A percentile compares a stretch with the other conserved stretches of the same genome.
phyloP scores from a whole-genome alignment of 1,284 basidiomycete species.

The Microbotryum intermedium region DNA sequence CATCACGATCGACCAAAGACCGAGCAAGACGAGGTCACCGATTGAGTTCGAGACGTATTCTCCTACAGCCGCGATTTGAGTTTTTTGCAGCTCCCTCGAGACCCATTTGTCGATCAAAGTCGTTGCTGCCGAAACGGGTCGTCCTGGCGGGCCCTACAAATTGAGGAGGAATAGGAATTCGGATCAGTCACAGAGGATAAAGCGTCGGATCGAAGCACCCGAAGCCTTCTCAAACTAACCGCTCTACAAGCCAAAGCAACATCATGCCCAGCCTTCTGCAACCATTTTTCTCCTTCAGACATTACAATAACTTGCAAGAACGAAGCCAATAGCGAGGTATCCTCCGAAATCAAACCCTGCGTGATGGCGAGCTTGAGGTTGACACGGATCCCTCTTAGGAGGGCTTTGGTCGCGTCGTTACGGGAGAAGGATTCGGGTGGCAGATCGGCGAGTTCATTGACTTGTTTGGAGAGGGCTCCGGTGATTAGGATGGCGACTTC shows the following conservation, averaged over 20 bases:
- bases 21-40: constrained; percentile 30
- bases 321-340: constrained; percentile 29
- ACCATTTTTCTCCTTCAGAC: constrained; percentile 30
- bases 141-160: constrained; percentile 9
- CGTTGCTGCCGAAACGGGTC: constrained; percentile 25
- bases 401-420: constrained; percentile 6
- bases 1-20: constrained; percentile 26
- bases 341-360: constrained; percentile 17
- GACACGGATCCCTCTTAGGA: constrained; percentile 25
- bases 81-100: constrained; percentile 25
- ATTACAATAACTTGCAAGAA: constrained; percentile 34
- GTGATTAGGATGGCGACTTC: constrained; percentile 31
- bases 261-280: constrained; percentile 23
- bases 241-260: constrained; percentile 27
- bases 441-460: constrained; percentile 33
- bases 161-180: no score
- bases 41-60: constrained; percentile 31
- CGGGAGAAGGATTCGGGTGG: constrained; percentile 14
- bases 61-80: constrained; percentile 27
- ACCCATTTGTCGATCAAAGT: constrained; percentile 28
- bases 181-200: no score
- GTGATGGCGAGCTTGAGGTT: constrained; percentile 34
- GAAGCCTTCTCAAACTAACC: no score
- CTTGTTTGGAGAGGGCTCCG: constrained; percentile 24
- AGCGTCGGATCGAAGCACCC: no score